Percentiles rank a stretch among this genome's conserved stretches.
phyloP scores from a whole-genome alignment of 352 stramenopile species.

The Phytophthora ohioensis region DNA sequence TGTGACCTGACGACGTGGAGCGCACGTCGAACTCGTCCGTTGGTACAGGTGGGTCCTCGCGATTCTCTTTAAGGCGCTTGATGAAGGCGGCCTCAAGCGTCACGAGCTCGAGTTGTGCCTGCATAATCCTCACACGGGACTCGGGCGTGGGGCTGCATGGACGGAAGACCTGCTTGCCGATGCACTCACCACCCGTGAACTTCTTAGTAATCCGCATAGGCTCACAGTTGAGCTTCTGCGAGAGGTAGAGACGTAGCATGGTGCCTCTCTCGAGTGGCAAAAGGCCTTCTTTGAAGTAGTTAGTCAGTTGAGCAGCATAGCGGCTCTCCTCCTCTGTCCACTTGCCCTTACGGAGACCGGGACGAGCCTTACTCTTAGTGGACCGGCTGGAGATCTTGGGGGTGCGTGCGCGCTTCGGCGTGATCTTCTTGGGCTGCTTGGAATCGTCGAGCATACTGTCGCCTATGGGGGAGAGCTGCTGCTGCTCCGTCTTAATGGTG shows the following conservation, averaged over 20 bases:
- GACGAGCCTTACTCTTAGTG: slow-evolving; percentile 87
- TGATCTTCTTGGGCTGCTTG: slow-evolving; percentile 60
- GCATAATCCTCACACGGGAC: slow-evolving; percentile 71
- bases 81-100: slow-evolving; percentile 79
- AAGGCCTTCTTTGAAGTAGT: slow-evolving; percentile 89
- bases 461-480: slow-evolving; percentile 15
- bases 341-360: slow-evolving; percentile 88
- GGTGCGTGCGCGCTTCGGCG: slow-evolving; percentile 55
- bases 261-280: slow-evolving; percentile 87
- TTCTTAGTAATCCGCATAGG: slow-evolving; percentile 95
- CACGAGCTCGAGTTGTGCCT: slow-evolving; percentile 79
- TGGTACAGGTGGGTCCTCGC: slow-evolving; percentile 63
- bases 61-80: slow-evolving; percentile 83
- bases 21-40: slow-evolving; percentile 62
- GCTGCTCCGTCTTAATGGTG: slow-evolving; percentile 37
- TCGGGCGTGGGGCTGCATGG: slow-evolving; percentile 76
- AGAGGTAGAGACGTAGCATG: slow-evolving; percentile 92
- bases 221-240: slow-evolving; percentile 93
- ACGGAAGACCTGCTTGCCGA: slow-evolving; percentile 91
- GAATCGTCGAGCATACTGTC: slow-evolving; percentile 18
- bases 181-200: slow-evolving; percentile 92
- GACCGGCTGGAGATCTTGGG: slow-evolving; percentile 73
- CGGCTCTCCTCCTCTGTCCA: slow-evolving; percentile 87
- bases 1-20: slow-evolving; percentile 22
- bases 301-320: slow-evolving; percentile 78